A percentile compares a stretch with the other conserved stretches of the same genome.
These are phyloP conservation scores for Lunularia cruciata DNA, from an alignment of 225 moss, liverwort and hornwort species.

Conservation along the genomic window DNA sequence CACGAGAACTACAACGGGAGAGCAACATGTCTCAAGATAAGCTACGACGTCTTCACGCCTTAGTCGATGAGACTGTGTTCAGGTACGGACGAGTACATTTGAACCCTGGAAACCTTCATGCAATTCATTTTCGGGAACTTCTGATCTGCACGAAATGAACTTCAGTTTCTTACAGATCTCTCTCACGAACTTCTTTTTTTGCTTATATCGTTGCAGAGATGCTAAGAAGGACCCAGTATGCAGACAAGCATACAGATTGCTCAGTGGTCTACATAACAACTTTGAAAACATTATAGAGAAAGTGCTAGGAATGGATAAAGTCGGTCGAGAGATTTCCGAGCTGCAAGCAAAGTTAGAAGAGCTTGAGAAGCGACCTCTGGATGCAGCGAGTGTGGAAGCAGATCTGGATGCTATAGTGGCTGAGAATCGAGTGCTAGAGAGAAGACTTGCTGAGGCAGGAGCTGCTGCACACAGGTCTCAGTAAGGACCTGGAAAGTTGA, in stretches of 20 bases:
- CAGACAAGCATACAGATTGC: constrained; percentile 78
- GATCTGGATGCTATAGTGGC: constrained; percentile 77
- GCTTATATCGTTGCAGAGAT: constrained; percentile 44
- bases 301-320: constrained; percentile 96
- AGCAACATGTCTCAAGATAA: constrained; percentile 85
- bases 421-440: constrained; percentile 71
- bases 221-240: constrained; percentile 94
- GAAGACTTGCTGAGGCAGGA: constrained; percentile 50
- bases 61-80: constrained; percentile 91
- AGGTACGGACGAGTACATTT: constrained; percentile 30
- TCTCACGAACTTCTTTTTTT: too few relatives aligned
- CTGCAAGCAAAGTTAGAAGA: constrained; percentile 86
- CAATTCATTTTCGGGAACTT: too few relatives aligned
- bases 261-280: constrained; percentile 75
- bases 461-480: constrained; percentile 9
- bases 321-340: constrained; percentile 84
- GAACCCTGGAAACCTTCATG: too few relatives aligned
- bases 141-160: too few relatives aligned
- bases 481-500: not conserved
- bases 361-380: constrained; percentile 74
- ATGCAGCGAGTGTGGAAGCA: constrained; percentile 75
- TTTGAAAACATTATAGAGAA: constrained; percentile 87
- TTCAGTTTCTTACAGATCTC: too few relatives aligned
- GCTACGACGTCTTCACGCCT: constrained; percentile 82
- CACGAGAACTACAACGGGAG: constrained; percentile 82